phyloP scores from a whole-genome alignment of 2,329 filamentous ascomycete species.

The Aspergillus flavus region DNA sequence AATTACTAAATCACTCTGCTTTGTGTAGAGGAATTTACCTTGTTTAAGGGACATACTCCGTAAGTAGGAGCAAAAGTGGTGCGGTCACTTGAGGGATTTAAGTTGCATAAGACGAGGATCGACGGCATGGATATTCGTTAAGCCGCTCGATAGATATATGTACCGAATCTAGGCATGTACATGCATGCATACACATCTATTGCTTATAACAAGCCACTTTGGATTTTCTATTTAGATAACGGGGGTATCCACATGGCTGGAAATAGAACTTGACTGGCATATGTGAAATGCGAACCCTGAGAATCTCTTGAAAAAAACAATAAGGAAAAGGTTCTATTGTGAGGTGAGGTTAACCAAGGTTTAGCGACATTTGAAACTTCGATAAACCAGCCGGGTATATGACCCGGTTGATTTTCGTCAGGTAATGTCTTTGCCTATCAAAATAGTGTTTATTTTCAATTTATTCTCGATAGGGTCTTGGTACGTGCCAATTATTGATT shows the following conservation, averaged over 20 bases:
- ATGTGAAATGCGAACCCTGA: neutral
- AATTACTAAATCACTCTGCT: too few species aligned
- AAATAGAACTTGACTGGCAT: neutral
- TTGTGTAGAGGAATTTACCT: neutral
- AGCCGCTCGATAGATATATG: neutral
- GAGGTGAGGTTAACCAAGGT: neutral
- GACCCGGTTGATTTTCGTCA: neutral
- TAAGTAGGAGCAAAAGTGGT: neutral
- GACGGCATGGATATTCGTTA: constrained; percentile 16
- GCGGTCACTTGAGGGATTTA: constrained; percentile 8
- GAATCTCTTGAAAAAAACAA: neutral
- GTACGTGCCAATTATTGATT: constrained; percentile 10
- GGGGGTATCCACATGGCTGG: neutral
- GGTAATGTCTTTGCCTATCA: neutral
- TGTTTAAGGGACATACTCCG: neutral
- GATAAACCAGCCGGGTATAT: neutral
- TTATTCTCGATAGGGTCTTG: neutral
- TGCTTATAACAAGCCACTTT: constrained; percentile 4
- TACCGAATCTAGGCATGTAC: neutral
- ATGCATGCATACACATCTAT: constrained; percentile 4
- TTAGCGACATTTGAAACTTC: neutral
- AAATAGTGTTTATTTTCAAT: neutral
- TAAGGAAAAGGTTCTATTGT: neutral
- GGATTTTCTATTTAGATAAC: neutral
- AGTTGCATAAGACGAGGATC: constrained; percentile 22